Conservation (phyloP, 1,284 basidiomycete species). For the Grifola frondosa region DNA sequence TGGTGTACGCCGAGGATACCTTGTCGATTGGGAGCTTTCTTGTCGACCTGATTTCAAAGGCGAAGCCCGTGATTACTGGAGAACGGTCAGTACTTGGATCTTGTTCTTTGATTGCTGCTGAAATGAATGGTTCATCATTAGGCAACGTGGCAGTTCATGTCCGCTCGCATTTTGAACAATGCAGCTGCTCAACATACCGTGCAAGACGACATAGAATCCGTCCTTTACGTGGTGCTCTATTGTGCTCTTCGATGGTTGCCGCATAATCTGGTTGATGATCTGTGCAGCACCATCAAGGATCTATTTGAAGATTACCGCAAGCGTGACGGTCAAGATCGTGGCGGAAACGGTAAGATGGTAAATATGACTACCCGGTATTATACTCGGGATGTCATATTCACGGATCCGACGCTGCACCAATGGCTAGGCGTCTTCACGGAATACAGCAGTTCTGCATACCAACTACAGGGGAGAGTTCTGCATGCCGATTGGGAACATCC, state of each 20-base stretch:
- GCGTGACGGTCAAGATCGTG: neutral
- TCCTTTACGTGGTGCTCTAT: slow-evolving; percentile 6
- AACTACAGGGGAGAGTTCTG: neutral
- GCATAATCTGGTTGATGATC: neutral
- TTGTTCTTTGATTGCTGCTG: too few species aligned
- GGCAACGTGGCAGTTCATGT: slow-evolving; percentile 8
- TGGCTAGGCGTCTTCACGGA: slow-evolving; percentile 9
- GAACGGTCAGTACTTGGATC: neutral
- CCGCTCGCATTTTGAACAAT: neutral
- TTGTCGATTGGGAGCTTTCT: slow-evolving; percentile 15
- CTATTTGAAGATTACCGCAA: neutral
- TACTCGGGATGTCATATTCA: neutral
- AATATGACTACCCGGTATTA: neutral
- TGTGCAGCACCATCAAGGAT: neutral
- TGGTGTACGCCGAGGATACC: slow-evolving; percentile 5
- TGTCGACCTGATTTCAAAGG: slow-evolving; percentile 1
- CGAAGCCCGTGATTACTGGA: neutral
- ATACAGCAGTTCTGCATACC: neutral
- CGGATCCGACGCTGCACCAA: neutral
- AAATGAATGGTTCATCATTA: too few species aligned
- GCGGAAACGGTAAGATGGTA: neutral
- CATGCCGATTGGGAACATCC: slow-evolving; percentile 4
- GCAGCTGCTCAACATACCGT: neutral
- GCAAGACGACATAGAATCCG: neutral
- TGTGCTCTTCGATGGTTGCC: neutral